Evolutionary conservation across 768 basidiomycete species (phyloP), one percentile per base, ranked within the genome.

Genomic region (Erythrobasidium yunnanense): DNA sequence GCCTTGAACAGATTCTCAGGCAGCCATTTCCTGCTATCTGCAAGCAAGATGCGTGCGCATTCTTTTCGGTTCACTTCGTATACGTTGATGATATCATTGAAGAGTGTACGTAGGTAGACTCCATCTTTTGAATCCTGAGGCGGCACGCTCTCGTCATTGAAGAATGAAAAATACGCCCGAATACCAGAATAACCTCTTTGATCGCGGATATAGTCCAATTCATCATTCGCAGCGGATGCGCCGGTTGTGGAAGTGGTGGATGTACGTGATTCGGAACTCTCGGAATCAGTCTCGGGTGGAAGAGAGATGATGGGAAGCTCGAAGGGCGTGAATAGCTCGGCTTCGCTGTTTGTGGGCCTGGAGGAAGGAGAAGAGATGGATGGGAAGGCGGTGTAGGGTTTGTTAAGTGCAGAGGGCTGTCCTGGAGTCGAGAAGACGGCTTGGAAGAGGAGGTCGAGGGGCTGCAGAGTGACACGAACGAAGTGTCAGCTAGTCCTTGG

Each of bases 11-110:
- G 90, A 2, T 88, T 89, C 1, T 81, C 79, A 2, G 84, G 73
- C 62, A 85, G 82, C 87, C 90, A 95, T 42, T 72, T 70, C 22
- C 66, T 62, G 18, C 69, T 50, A 32, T 70, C 70, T 29, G 68
- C 51, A 49, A 95, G 81, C 4, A 97, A 79, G 6, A 96, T 78
- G 2, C 87, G 81, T 0, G 95, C 92, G 70, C 86, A 87, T 72
- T 99, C 95, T 75, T 93, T 95, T 60, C 95, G 83, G 75, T 99
- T 97, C 54, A 95, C 83, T 75, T 97, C 93, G 72, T 88, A 97
- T 17, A 96, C 86, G 65, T 89, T 83, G 45, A 95, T 76, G 20
- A 85, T 81, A 73, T 96, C 91, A 5, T 83, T 77, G 8, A 95
- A 75, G 23, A 84, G 80, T 11, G 85, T 81, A 25, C 87, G 86